Evolutionary conservation across 805 yeast genomes (phyloP).

Genomic region (Pichia sporocuriosa): DNA sequence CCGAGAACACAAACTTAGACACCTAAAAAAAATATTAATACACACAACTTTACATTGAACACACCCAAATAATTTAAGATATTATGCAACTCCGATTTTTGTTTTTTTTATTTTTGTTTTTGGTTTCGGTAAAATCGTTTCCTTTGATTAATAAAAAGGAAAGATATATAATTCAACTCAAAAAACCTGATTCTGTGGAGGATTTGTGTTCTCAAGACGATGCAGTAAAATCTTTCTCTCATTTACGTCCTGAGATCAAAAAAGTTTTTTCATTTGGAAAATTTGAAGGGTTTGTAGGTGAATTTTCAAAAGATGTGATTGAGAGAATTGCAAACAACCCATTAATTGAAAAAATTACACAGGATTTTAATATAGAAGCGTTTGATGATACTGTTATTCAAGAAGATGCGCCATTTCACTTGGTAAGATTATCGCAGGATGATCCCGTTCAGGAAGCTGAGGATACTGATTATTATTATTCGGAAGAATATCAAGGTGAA

Average conservation of each 20-base stretch:
- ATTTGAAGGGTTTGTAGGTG: constrained; percentile 65
- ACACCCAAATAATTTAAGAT: background rate
- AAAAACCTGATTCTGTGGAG: constrained; percentile 42
- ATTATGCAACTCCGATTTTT: background rate
- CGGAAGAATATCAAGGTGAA: constrained; percentile 41
- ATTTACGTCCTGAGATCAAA: constrained; percentile 41
- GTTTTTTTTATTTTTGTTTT: constrained; percentile 4
- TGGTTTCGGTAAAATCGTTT: constrained; percentile 1
- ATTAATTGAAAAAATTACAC: constrained; percentile 59
- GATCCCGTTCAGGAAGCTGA: constrained; percentile 21
- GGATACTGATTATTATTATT: constrained; percentile 42
- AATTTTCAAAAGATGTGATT: constrained; percentile 42
- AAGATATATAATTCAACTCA: constrained; percentile 45
- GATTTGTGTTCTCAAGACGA: constrained; percentile 41
- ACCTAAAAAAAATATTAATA: no score
- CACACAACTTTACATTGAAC: background rate
- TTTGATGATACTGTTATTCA: constrained; percentile 38
- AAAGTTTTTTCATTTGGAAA: constrained; percentile 59
- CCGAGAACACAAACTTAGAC: no score
- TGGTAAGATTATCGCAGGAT: constrained; percentile 55
- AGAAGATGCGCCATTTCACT: constrained; percentile 40
- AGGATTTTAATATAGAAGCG: constrained; percentile 57
- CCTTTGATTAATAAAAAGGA: constrained; percentile 13
- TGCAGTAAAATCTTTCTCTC: constrained; percentile 28
- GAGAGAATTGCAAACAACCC: constrained; percentile 50